Evolutionary conservation across 257 asterid genomes (phyloP).

Genomic region (Galeopsis tetrahit): DNA sequence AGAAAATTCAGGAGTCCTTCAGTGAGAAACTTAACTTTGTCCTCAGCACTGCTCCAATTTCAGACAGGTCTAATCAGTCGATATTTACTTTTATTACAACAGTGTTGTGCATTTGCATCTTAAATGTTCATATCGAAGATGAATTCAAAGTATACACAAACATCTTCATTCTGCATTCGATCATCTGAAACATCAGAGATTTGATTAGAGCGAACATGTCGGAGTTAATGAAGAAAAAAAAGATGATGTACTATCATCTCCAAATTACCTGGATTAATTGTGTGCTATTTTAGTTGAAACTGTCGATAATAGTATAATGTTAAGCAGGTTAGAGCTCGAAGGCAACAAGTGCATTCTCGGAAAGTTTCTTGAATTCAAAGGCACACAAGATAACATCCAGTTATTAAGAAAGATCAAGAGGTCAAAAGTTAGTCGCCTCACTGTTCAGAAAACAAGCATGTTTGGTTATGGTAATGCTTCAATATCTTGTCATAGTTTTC

Average conservation of each 20-base stretch:
- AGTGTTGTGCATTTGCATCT: background rate
- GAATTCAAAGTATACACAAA: background rate
- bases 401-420: slow-evolving; percentile 67
- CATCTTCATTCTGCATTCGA: background rate
- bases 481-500: slow-evolving; percentile 8
- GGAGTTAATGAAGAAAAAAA: background rate
- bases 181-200: background rate
- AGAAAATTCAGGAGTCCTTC: slow-evolving; percentile 65
- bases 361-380: slow-evolving; percentile 81
- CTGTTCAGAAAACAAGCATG: slow-evolving; percentile 66
- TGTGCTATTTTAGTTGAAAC: background rate
- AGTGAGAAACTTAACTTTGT: slow-evolving; percentile 58
- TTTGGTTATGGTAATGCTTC: slow-evolving; percentile 69
- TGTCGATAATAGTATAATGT: background rate
- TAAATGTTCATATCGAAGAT: background rate
- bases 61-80: slow-evolving; percentile 62
- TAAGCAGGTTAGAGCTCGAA: slow-evolving; percentile 76
- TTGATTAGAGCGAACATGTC: too few relatives aligned
- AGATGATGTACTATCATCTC: background rate
- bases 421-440: slow-evolving; percentile 73
- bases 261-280: background rate
- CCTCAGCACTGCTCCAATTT: slow-evolving; percentile 83
- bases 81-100: slow-evolving; percentile 3
- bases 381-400: slow-evolving; percentile 67
- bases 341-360: slow-evolving; percentile 69